Conservation (phyloP, 1,139 yeast genomes). For the Casaregolazyma lundiana region DNA sequence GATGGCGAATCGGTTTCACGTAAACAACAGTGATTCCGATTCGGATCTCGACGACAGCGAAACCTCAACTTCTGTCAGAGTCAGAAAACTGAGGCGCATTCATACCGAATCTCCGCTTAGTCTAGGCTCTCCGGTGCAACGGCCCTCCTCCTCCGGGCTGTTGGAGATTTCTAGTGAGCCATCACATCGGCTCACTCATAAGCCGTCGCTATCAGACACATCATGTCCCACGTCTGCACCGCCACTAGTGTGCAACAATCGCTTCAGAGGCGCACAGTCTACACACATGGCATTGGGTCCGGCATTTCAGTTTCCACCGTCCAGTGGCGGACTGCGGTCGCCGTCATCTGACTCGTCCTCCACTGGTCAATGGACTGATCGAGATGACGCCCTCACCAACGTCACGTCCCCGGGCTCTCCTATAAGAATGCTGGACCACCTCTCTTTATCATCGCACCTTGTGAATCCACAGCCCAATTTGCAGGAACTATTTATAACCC, state of each 20-base stretch:
- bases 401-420: constrained; percentile 10
- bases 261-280: constrained; percentile 2
- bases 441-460: constrained; percentile 21
- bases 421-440: constrained; percentile 2
- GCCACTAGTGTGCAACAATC: constrained; percentile 4
- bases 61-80: neutral
- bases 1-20: neutral
- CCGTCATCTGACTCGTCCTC: constrained; percentile 5
- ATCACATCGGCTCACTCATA: constrained; percentile 2
- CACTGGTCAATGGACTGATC: constrained; percentile 7
- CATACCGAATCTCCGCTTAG: neutral
- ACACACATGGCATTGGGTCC: neutral
- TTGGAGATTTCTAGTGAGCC: constrained; percentile 6
- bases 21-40: neutral
- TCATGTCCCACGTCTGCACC: constrained; percentile 3
- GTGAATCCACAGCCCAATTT: constrained; percentile 25
- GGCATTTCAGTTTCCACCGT: neutral
- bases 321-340: neutral
- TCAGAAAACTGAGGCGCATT: neutral
- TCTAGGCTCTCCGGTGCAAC: neutral
- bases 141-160: neutral
- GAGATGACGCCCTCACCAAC: constrained; percentile 12
- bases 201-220: constrained; percentile 12
- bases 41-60: neutral
- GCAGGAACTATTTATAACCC: constrained; percentile 32